Evolutionary conservation across 2,329 filamentous ascomycete species (phyloP).

Genomic region (Cyphellophora europaea): DNA sequence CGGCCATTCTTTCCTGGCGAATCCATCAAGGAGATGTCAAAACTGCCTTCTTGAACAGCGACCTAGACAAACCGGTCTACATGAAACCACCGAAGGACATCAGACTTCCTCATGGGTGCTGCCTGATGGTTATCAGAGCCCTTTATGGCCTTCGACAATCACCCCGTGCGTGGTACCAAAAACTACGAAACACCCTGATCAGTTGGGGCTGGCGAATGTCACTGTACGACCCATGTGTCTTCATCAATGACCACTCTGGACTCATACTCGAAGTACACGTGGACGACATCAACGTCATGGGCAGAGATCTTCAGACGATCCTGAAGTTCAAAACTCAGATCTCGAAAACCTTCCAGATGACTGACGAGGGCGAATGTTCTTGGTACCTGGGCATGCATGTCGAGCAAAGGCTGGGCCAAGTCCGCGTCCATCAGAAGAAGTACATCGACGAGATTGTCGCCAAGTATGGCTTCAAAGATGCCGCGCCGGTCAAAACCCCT

Average conservation of each 20-base stretch:
- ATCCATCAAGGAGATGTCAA: too few species aligned
- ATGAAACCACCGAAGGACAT: too few species aligned
- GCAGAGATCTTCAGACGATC: slow-evolving; percentile 3
- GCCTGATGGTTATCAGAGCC: too few species aligned
- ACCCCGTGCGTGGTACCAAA: slow-evolving; percentile 8
- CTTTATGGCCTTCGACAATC: too few species aligned
- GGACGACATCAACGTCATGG: slow-evolving; percentile 10
- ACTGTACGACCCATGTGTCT: slow-evolving; percentile 8
- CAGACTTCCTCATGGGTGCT: too few species aligned
- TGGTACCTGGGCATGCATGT: slow-evolving; percentile 10
- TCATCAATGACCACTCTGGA: slow-evolving; percentile 4
- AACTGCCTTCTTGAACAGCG: too few species aligned
- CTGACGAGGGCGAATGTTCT: slow-evolving; percentile 5
- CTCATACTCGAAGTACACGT: slow-evolving; percentile 7
- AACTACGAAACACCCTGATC: slow-evolving; percentile 2
- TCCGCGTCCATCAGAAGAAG: slow-evolving; percentile 5
- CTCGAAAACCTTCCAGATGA: slow-evolving; percentile 7
- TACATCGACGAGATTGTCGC: slow-evolving; percentile 7
- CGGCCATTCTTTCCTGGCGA: too few species aligned
- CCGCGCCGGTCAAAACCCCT: not conserved
- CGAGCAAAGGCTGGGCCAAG: not conserved
- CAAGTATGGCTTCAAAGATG: slow-evolving; percentile 4
- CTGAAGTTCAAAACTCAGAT: slow-evolving; percentile 2
- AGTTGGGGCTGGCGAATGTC: slow-evolving; percentile 4
- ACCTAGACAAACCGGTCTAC: too few species aligned